These are phyloP conservation scores for Tetraselmis chui DNA, from an alignment of 139 green algal species.

Conservation along the genomic window DNA sequence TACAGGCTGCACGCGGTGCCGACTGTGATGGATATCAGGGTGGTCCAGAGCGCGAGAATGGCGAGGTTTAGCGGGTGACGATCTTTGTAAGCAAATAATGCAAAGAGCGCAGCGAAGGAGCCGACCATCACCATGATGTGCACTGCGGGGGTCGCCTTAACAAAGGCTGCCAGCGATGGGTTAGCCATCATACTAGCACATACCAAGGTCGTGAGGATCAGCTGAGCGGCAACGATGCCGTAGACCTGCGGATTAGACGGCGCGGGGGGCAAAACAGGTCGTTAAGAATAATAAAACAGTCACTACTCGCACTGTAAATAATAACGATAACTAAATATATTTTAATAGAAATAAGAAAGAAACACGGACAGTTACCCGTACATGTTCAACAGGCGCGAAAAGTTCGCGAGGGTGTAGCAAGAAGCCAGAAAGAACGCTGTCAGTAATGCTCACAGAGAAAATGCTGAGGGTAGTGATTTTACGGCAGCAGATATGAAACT, in stretches of 20 bases:
- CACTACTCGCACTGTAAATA: too few species aligned
- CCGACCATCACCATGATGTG: constrained; percentile 23
- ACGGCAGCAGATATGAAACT: background rate
- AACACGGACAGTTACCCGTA: background rate
- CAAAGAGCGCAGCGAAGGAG: constrained; percentile 29
- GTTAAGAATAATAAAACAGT: too few species aligned
- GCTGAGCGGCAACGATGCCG: constrained; percentile 45
- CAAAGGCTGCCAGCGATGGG: constrained; percentile 18
- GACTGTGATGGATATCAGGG: constrained; percentile 24
- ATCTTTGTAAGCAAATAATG: constrained; percentile 44
- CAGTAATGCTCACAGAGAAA: too few species aligned
- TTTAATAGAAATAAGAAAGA: too few species aligned
- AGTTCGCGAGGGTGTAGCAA: too few species aligned
- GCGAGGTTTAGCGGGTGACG: constrained; percentile 57
- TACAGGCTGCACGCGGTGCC: constrained; percentile 41
- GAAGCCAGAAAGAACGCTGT: too few species aligned
- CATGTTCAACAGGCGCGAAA: too few species aligned
- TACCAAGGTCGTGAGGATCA: constrained; percentile 38
- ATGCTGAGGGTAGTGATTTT: background rate
- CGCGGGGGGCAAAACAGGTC: too few species aligned
- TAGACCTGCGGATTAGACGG: constrained; percentile 31
- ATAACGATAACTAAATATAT: too few species aligned
- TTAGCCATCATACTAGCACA: constrained; percentile 28
- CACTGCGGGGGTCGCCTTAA: constrained; percentile 16
- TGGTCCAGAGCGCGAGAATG: constrained; percentile 44